Evolutionary conservation across 2,329 filamentous ascomycete genomes (phyloP).

Genomic region (Escovopsis weberi): DNA sequence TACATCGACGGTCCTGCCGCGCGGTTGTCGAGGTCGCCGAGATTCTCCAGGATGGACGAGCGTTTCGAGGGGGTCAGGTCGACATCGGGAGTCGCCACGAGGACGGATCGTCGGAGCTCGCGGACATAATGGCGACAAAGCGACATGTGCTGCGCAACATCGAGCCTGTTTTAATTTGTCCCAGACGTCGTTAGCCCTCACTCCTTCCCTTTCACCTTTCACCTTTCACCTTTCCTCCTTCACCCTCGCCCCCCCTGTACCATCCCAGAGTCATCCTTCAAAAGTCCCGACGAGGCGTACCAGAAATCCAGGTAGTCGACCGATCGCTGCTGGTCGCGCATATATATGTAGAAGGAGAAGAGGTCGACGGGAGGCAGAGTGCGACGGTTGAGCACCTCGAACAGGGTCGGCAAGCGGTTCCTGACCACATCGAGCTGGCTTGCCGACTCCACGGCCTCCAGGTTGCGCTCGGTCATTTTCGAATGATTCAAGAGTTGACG

Average conservation of each 20-base stretch:
- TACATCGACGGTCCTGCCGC: conserved; percentile 48
- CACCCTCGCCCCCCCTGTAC: too few species aligned
- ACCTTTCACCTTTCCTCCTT: too few species aligned
- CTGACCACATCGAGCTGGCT: conserved; percentile 47
- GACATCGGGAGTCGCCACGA: conserved; percentile 82
- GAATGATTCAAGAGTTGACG: background rate
- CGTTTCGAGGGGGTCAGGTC: conserved; percentile 70
- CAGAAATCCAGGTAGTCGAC: conserved; percentile 98
- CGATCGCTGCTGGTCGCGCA: conserved; percentile 95
- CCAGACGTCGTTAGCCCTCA: conserved; percentile 1
- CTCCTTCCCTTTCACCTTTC: too few species aligned
- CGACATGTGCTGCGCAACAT: conserved; percentile 98
- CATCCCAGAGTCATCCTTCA: background rate
- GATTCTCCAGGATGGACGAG: conserved; percentile 63
- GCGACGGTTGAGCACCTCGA: conserved; percentile 85
- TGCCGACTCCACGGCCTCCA: conserved; percentile 28
- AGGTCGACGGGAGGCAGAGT: conserved; percentile 94
- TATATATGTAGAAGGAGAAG: conserved; percentile 99
- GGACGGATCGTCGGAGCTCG: conserved; percentile 81
- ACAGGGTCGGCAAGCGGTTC: conserved; percentile 83
- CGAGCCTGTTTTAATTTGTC: conserved; percentile 51
- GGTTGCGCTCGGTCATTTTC: conserved; percentile 10
- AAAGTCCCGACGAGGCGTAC: conserved; percentile 33
- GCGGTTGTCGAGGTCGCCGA: conserved; percentile 50
- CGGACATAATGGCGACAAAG: conserved; percentile 94